phyloP scores from a whole-genome alignment of 2,329 filamentous ascomycete genomes.

The Sarocladiaceae sp. region DNA sequence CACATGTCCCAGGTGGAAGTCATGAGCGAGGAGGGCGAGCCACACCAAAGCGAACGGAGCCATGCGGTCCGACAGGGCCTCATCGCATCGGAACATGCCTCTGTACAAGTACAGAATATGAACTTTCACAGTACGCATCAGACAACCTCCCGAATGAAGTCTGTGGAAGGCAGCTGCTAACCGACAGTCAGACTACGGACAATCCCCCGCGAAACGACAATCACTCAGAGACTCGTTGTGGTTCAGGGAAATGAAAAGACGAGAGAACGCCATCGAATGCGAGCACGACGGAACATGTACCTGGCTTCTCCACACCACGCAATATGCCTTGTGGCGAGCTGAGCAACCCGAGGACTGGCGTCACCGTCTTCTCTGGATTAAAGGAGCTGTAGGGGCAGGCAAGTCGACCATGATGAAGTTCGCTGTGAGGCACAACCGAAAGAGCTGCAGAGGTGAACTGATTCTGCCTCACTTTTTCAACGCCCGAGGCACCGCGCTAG shows the following conservation, averaged over 20 bases:
- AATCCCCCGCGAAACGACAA: not conserved
- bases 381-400: constrained; percentile 10
- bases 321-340: not conserved
- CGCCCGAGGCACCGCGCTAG: constrained; percentile 34
- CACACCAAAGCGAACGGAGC: not conserved
- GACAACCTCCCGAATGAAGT: no score
- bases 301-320: not conserved
- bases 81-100: not conserved
- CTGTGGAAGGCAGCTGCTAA: not conserved
- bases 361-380: constrained; percentile 11
- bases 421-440: not conserved
- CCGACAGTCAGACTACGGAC: not conserved
- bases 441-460: not conserved
- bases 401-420: constrained; percentile 13
- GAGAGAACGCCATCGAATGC: not conserved
- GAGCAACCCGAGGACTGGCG: not conserved
- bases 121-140: not conserved
- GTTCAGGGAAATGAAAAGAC: not conserved
- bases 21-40: not conserved
- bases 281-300: constrained; percentile 3
- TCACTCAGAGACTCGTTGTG: not conserved
- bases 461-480: constrained; percentile 45
- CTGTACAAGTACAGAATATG: not conserved
- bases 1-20: not conserved
- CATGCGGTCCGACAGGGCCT: not conserved